Evolutionary conservation across 805 yeast genomes (phyloP), one percentile per base, ranked within the genome.

Genomic region (Kodamaea fukazawae): DNA sequence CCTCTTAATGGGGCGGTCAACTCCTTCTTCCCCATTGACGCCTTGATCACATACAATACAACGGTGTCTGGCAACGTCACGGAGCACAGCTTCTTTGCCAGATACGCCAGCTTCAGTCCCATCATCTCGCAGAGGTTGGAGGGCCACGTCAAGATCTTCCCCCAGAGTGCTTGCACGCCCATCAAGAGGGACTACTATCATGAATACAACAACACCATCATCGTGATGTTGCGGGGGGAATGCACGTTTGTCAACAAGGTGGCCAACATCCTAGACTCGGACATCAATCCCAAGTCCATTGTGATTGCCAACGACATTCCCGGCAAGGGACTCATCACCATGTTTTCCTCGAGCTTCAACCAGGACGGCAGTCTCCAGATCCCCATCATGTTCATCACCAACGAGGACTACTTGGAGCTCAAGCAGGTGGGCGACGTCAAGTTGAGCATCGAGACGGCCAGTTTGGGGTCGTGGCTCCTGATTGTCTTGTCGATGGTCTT

Each of bases 301-400:
- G 58, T 80, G n/a, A 69, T 80, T 7, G 83, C 80, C 23, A 80
- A 79, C 51, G 70, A 76, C 49, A 71, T 63, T 41, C 71, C 72
- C 5, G 53, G 55, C 28, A 54, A 65, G 13, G 73, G 78, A 5
- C 61, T 76, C 39, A 65, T 78, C 16, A 76, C 81, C 16, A 78
- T 78, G 83, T 78, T 69, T 51, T 71, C 78, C 2, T 57, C 65
- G 28, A 61, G 61, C 17, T 75, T 67, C 42, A 67, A 73, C 36
- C 66, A 60, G 36, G 69, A 70, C 33, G 59, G 52, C 12, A 33
- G 16, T 17, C 56, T 74, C 28, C 51, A 47, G 4, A 61, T 73
- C 11, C 84, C 86, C 7, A 64, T 79, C 3, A 57, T 81, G 50
- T 77, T 79, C 50, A 70, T 78, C 23, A 56, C 78, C 2, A 55